Percentiles rank a stretch among this genome's conserved stretches.
phyloP scores from a whole-genome alignment of 768 basidiomycete genomes.

The Leccinum rimulosum region DNA sequence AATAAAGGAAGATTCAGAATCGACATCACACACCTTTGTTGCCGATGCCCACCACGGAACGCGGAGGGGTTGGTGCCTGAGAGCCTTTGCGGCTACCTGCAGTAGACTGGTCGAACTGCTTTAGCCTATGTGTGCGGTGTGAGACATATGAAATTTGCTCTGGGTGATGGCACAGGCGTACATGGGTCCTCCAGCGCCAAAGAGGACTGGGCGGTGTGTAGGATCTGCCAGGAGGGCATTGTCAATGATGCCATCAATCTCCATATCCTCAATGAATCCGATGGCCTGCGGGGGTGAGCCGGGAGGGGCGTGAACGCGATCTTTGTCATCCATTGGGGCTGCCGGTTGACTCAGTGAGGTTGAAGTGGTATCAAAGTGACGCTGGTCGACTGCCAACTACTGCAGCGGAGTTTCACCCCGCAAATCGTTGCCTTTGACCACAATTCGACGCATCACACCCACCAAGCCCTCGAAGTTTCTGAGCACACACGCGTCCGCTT shows the following conservation, averaged over 20 bases:
- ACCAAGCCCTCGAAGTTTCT: no score
- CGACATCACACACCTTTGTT: slow-evolving; percentile 60
- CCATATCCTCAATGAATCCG: slow-evolving; percentile 29
- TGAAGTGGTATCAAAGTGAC: neutral
- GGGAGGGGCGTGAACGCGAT: slow-evolving; percentile 12
- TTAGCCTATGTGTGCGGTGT: slow-evolving; percentile 49
- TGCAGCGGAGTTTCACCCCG: neutral
- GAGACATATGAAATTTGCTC: neutral
- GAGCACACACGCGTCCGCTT: neutral
- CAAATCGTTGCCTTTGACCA: neutral
- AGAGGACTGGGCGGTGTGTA: slow-evolving; percentile 49
- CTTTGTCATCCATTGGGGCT: slow-evolving; percentile 13
- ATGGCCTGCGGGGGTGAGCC: slow-evolving; percentile 6
- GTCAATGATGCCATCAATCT: slow-evolving; percentile 15
- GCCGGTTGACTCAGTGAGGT: no score
- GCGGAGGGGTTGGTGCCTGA: slow-evolving; percentile 73
- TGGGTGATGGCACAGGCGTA: slow-evolving; percentile 31
- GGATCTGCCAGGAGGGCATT: slow-evolving; percentile 14
- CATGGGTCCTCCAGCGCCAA: slow-evolving; percentile 79
- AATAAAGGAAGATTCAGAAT: slow-evolving; percentile 1
- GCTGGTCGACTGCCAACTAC: neutral
- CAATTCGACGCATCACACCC: neutral
- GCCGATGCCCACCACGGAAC: slow-evolving; percentile 85
- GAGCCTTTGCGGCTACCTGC: slow-evolving; percentile 69
- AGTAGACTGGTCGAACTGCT: slow-evolving; percentile 75